Base-by-base conservation (phyloP, 331 rosid species). In the Pyracantha coccinea region DNA sequence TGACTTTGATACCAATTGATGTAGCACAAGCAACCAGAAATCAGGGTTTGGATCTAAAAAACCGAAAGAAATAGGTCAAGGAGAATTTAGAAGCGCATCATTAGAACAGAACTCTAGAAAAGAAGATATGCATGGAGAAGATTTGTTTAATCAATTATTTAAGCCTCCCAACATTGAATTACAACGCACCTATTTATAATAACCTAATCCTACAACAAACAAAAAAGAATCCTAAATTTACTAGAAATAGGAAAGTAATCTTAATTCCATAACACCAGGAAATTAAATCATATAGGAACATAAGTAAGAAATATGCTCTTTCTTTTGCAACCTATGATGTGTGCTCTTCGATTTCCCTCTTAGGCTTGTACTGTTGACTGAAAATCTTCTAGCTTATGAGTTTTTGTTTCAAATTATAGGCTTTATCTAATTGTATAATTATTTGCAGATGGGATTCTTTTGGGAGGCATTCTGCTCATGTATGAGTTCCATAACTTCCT, bases 381-480 rank as follows among this genome's bases (percentile, higher is more conserved):
- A 25, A 25, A 32, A 27, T 28, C 35, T 74, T 41, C 53, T 66
- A 57, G 57, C 75, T 60, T 57, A 69, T 54, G 25, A 31, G 77
- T 76, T 27, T 75, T 80, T 81, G 68, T 33, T 72, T 32, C 52
- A 66, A 58, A 80, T 44, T 74, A 70, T 66, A 57, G 59, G 44
- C 58, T 31, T 77, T 59, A 45, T 44, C 24, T 58, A 17, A 69
- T 50, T 20, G 57, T 60, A 3, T 60, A 65, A 44, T 41, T 32
- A 74, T 83, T 69, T 89, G 94, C 97, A 93, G 98, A 93, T 81
- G 98, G 98, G 67, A 88, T 91, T 72, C 96, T 93, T 57, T 80
- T 91, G 88, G 98, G 97, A 79, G 98, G 98, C 84, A 89, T 93
- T 87, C 85, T 93, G 75, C 44, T 91, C 69, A 88, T 93, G 97